A percentile compares a stretch with the other conserved stretches of the same genome.
phyloP scores from a whole-genome alignment of 441 rosid genomes.

The Erodium moschatum region DNA sequence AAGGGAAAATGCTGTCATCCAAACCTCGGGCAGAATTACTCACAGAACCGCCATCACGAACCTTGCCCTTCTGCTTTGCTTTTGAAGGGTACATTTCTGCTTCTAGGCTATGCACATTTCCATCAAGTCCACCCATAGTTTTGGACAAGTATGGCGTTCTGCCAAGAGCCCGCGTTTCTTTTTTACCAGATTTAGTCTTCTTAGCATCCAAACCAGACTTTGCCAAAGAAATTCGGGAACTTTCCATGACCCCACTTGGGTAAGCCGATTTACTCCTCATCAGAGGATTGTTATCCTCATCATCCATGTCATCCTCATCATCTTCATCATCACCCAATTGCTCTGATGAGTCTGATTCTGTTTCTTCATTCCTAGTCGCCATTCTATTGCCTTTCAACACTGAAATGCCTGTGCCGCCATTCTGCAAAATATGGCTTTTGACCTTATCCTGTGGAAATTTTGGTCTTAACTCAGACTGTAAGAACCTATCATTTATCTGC shows the following conservation, averaged over 20 bases:
- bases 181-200: constrained; percentile 38
- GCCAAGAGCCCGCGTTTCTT: constrained; percentile 37
- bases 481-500: constrained; percentile 46
- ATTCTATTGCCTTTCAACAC: constrained; percentile 40
- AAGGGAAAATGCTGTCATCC: constrained; percentile 30
- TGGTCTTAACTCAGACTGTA: constrained; percentile 47
- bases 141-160: constrained; percentile 32
- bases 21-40: constrained; percentile 36
- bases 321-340: constrained; percentile 22
- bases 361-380: constrained; percentile 49
- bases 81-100: constrained; percentile 38
- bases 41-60: constrained; percentile 43
- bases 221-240: constrained; percentile 37
- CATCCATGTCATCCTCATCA: constrained; percentile 34
- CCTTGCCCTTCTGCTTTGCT: constrained; percentile 66
- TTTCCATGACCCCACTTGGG: constrained; percentile 38
- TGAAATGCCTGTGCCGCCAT: constrained; percentile 37
- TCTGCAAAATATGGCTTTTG: constrained; percentile 43
- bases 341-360: constrained; percentile 80
- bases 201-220: constrained; percentile 41
- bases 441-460: constrained; percentile 49
- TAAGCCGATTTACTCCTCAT: constrained; percentile 41
- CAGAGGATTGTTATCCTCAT: constrained; percentile 41
- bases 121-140: constrained; percentile 28
- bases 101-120: constrained; percentile 33